Evolutionary conservation across 441 rosid species (phyloP), one percentile per base, ranked within the genome.

Genomic region (Erysimum cheiri): DNA sequence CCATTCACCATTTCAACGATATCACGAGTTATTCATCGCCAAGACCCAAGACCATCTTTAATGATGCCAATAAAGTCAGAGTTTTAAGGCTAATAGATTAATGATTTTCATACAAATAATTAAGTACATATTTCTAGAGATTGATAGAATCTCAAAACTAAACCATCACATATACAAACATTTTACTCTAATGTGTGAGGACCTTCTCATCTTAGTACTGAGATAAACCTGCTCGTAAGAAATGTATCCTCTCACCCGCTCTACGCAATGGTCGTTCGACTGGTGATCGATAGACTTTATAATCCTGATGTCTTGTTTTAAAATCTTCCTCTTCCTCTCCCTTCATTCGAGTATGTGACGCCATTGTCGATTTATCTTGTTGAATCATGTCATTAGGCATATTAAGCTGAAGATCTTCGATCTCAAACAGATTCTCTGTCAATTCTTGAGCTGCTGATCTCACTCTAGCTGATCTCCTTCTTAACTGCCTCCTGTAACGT

Each of bases 211-310:
- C 75, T 87, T 88, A 48, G 76, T 54, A 50, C 78, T 82, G 48
- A 88, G 22, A 0, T 90, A 86, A 60, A 55, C 55, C 69, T 92
- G 90, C 77, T 81, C 87, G 81, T 88, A 88, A 33, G 90, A 84
- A 84, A 17, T 84, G 80, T 55, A 90, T 89, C 77, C 70, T 92
- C 83, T 77, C 87, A 6, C 64, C 84, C 36, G 90, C 92, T 79
- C 72, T 85, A 36, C 87, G 90, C 14, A 63, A 54, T 8, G 89
- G 83, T 77, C 92, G 81, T 59, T 86, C 89, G 0, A 87, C 22
- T 10, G 96, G 87, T 37, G 83, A 57, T 79, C 85, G 85, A 48
- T 59, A 54, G 4, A 54, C 41, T 4, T 47, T 72, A 72, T 5
- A 15, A 29, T 72, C 57, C 5, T 33, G 47, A 41, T 62, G 40